Evolutionary conservation across 768 basidiomycete genomes (phyloP).

Genomic region (Leccinum aurantiacum): DNA sequence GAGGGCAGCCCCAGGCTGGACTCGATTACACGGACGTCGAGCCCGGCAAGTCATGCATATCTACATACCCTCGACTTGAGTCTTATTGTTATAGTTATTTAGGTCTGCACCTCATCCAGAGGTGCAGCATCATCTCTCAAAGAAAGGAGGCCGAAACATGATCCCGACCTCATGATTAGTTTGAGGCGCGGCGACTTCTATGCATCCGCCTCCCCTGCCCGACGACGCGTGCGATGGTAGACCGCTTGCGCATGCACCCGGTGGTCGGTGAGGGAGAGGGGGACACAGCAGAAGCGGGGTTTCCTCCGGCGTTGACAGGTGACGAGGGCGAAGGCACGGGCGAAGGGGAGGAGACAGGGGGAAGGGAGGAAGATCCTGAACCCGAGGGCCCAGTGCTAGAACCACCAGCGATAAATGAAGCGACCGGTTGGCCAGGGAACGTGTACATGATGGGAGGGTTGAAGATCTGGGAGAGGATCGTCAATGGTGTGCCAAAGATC

Average conservation of each 20-base stretch:
- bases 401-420: slow-evolving; percentile 35
- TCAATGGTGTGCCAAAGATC: background rate
- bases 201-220: slow-evolving; percentile 17
- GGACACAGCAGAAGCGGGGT: background rate
- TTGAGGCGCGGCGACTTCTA: slow-evolving; percentile 13
- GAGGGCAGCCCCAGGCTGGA: background rate
- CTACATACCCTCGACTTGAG: background rate
- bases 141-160: too few species aligned
- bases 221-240: background rate
- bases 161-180: slow-evolving; percentile 4
- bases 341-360: background rate
- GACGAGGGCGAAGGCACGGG: background rate
- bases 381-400: slow-evolving; percentile 9
- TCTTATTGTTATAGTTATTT: background rate
- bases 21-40: slow-evolving; percentile 3
- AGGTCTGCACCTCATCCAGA: slow-evolving; percentile 12
- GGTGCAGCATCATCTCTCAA: background rate
- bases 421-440: slow-evolving; percentile 55
- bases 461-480: slow-evolving; percentile 19
- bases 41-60: background rate
- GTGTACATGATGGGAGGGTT: slow-evolving; percentile 36
- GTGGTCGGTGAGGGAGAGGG: slow-evolving; percentile 1
- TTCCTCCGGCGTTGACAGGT: slow-evolving; percentile 1
- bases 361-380: slow-evolving; percentile 3
- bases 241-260: slow-evolving; percentile 17